Base-by-base conservation (phyloP, 805 yeast genomes). In the Vanderwaltozyma verrucispora region DNA sequence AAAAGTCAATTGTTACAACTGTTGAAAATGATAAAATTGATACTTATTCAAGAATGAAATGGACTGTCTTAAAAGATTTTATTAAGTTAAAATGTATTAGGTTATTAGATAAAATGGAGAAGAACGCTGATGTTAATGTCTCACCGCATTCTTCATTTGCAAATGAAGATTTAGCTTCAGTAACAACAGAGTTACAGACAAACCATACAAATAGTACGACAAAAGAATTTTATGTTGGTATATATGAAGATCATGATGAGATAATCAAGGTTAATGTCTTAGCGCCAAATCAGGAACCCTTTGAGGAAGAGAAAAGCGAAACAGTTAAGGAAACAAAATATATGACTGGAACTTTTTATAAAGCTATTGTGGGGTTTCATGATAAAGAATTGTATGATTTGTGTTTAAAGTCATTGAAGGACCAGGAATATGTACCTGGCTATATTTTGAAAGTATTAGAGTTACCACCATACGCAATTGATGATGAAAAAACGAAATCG, bases 31-130 rank as follows among this genome's bases (percentile, higher is more conserved):
- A 47, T 20, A 46, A 48, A 23, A 44, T 56, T 17, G 58, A 53
- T 13, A 47, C 44, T 32, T 56, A 38, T 39, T 53, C 54, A 9
- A 55, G 56, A 33, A 41, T 58, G 7, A 50, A 58, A 38, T 65
- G 69, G 68, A 59, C 55, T 12, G 58, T 60, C 1, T 36, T 65
- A 14, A 64, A 64, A 43, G 70, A 65, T 41, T 56, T 53, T 30
- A 48, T 65, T 11, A 57, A 63, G 36, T 39, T 51, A 27, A 56
- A 55, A 35, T 57, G 61, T 37, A 56, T 56, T 13, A 47, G 43
- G 27, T 41, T 55, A 35, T 34, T 56, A 19, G 47, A 44, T 28
- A 36, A 47, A 3, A 26, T 17, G 19, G 20, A 15, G 17, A 3
- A 14, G 1, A 23, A 15, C 19, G 23, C 10, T 26, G 16, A 32